Conservation (phyloP, 2,329 filamentous ascomycete species). For the Fusarium avenaceum region DNA sequence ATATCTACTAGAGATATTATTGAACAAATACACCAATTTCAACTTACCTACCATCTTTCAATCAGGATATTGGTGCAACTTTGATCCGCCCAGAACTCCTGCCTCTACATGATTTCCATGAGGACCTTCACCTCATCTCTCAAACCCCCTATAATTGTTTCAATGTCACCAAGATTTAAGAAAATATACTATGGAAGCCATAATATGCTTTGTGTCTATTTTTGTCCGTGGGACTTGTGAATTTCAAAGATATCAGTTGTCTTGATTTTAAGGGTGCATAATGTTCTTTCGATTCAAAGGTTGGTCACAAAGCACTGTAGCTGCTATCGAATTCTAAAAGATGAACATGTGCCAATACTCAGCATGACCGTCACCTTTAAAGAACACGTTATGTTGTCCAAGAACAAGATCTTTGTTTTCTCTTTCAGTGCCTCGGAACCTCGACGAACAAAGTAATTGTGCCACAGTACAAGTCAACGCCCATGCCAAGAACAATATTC, state of each 20-base stretch:
- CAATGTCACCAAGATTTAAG: neutral
- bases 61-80: too few species aligned
- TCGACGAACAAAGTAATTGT: slow-evolving; percentile 6
- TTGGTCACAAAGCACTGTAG: neutral
- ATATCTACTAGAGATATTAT: neutral
- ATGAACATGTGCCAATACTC: too few species aligned
- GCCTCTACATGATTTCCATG: neutral
- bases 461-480: neutral
- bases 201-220: neutral
- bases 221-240: neutral
- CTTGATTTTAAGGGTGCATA: neutral
- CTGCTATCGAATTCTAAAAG: neutral
- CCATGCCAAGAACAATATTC: neutral
- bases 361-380: neutral
- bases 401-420: neutral
- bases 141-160: neutral
- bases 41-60: too few species aligned
- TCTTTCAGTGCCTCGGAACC: neutral
- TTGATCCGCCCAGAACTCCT: neutral
- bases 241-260: slow-evolving; percentile 3
- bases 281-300: neutral
- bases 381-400: neutral
- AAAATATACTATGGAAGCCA: neutral
- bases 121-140: neutral
- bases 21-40: too few species aligned